Conservation (phyloP, 768 basidiomycete genomes). For the Cystobasidiopsis lactophilus region DNA sequence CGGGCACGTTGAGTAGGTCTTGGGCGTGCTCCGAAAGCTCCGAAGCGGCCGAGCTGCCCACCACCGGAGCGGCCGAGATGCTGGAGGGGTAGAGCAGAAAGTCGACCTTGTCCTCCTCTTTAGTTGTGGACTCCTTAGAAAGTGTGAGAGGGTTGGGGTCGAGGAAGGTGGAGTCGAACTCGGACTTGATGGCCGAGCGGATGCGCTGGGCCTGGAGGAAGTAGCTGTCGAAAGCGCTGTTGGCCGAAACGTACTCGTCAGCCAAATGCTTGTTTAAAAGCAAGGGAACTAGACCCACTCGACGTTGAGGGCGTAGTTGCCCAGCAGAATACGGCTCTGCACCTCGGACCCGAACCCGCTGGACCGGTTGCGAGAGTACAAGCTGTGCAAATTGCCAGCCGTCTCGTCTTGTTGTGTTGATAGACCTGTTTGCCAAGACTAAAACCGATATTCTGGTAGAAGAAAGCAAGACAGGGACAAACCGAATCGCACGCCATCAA, state of each 20-base stretch:
- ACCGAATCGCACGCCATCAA: conserved; percentile 74
- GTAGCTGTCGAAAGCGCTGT: conserved; percentile 89
- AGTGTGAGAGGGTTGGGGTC: conserved; percentile 31
- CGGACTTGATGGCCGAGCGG: conserved; percentile 43
- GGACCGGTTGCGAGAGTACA: too few relatives aligned
- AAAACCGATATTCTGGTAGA: not conserved
- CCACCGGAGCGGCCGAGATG: conserved; percentile 55
- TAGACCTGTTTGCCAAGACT: not conserved
- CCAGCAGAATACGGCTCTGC: conserved; percentile 61
- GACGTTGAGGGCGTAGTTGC: conserved; percentile 74
- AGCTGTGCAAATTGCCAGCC: too few relatives aligned
- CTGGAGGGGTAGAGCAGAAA: conserved; percentile 68
- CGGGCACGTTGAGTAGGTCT: conserved; percentile 77
- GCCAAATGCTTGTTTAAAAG: not conserved
- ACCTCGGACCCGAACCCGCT: conserved; percentile 64
- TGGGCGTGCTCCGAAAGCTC: conserved; percentile 62
- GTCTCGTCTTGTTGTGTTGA: too few relatives aligned
- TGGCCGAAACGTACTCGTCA: not conserved
- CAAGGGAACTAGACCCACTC: conserved; percentile 38
- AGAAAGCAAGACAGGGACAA: conserved; percentile 5
- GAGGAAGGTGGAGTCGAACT: conserved; percentile 51
- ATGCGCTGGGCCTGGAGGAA: conserved; percentile 79
- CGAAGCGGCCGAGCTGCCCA: conserved; percentile 23
- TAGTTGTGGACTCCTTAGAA: not conserved
- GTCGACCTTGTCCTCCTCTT: conserved; percentile 36